A percentile compares a stretch with the other conserved stretches of the same genome.
These are phyloP conservation scores for Suillus occidentalis DNA, from an alignment of 768 basidiomycete genomes.

Conservation along the genomic window DNA sequence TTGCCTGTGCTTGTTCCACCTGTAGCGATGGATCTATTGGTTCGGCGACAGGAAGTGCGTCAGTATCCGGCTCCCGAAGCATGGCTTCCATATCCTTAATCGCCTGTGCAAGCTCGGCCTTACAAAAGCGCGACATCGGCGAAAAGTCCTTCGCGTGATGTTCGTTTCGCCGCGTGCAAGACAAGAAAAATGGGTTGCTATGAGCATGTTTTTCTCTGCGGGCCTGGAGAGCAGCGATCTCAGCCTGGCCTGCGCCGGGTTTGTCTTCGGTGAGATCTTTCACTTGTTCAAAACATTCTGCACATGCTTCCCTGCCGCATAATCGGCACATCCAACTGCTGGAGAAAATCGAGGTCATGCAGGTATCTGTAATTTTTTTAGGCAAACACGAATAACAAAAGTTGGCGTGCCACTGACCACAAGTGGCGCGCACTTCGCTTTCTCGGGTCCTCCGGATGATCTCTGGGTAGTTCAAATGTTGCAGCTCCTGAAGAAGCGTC, in stretches of 20 bases:
- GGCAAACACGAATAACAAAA: constrained; percentile 7
- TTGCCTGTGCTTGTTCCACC: constrained; percentile 12
- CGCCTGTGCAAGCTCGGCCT: constrained; percentile 59
- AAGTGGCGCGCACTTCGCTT: constrained; percentile 80
- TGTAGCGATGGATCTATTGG: constrained; percentile 32
- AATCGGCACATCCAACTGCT: constrained; percentile 88
- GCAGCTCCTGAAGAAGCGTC: constrained; percentile 60
- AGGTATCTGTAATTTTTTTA: constrained; percentile 62
- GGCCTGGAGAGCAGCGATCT: constrained; percentile 49
- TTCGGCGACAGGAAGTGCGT: constrained; percentile 22
- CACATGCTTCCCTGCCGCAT: constrained; percentile 89
- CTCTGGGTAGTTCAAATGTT: constrained; percentile 54
- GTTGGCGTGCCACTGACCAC: constrained; percentile 52
- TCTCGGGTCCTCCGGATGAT: constrained; percentile 76
- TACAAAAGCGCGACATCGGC: constrained; percentile 77
- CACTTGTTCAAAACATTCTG: constrained; percentile 77
- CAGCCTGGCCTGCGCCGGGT: constrained; percentile 45
- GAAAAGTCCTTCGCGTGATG: constrained; percentile 69
- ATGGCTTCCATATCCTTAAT: constrained; percentile 70
- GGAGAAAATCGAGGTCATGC: constrained; percentile 91
- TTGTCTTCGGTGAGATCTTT: constrained; percentile 58
- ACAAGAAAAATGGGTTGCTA: constrained; percentile 71
- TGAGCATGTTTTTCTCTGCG: constrained; percentile 62
- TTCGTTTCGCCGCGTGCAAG: constrained; percentile 69
- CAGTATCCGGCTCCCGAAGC: constrained; percentile 34